Evolutionary conservation across 2,329 filamentous ascomycete species (phyloP), one percentile per base, ranked within the genome.

Genomic region (Lasiodiplodia sp.): DNA sequence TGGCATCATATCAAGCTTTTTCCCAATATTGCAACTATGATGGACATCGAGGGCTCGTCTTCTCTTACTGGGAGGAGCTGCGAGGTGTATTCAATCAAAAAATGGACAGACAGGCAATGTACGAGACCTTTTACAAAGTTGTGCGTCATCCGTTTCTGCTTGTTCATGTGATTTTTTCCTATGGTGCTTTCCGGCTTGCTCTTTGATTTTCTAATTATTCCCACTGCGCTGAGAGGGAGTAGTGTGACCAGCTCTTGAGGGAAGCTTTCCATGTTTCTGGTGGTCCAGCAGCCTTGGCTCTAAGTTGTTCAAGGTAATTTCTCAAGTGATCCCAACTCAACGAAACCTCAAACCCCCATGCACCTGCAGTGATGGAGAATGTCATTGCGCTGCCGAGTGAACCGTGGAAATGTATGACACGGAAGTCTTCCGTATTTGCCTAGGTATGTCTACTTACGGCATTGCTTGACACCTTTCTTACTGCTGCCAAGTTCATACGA

Each of bases 61-160:
- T 64, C 25, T 38, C 60, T 38, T 62, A n/a, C 14, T 28, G 60
- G 16, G 47, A 64, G 47, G 60, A 21, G 60, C 60, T 52, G 14
- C 47, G 31, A 38, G 28, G 60, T 64, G 47, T 64, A 52, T 37
- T 64, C 60, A 64, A 63, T 63, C 58, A 64, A 64, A 64, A 64
- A 64, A 64, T 64, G 60, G 47, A 64, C 60, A 64, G 60, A 64
- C 60, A 63, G 58, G 58, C 58, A 64, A 64, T 64, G 60, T 64
- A 64, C 44, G 60, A 64, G 47, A 64, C 44, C 44, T 40, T 53
- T 64, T 49, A 47, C 60, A 52, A 64, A 52, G 60, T 62, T 64
- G 60, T 64, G 44, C 52, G 44, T 47, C n/a, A 47, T 64, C 51
- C 51, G 44, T 34, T n/a, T 52, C 5, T 23, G n/a, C 2, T 21